These are phyloP conservation scores for Cylindricascospora bacillispora DNA, from an alignment of 1,139 yeast species.

Conservation along the genomic window DNA sequence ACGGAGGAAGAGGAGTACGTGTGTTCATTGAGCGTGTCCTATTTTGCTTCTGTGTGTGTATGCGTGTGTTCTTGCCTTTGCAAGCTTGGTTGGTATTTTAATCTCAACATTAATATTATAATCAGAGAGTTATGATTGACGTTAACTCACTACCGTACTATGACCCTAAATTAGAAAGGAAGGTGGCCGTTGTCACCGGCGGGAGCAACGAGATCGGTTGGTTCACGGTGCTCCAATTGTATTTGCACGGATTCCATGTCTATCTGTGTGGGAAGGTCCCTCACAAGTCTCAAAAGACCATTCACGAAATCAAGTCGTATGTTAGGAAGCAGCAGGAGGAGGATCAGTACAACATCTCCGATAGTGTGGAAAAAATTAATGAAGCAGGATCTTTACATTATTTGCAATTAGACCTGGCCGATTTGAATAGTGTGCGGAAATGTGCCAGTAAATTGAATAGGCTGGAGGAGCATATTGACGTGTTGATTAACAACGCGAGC, in stretches of 20 bases:
- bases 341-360: slow-evolving; percentile 22
- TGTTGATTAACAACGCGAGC: slow-evolving; percentile 71
- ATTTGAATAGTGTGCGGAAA: slow-evolving; percentile 41
- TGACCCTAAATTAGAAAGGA: slow-evolving; percentile 30
- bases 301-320: slow-evolving; percentile 31
- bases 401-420: slow-evolving; percentile 51
- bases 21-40: too few species aligned
- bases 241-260: slow-evolving; percentile 63
- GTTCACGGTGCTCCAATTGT: slow-evolving; percentile 61
- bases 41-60: too few species aligned
- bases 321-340: background rate
- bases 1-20: too few species aligned
- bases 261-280: slow-evolving; percentile 62
- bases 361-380: slow-evolving; percentile 31
- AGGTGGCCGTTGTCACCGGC: slow-evolving; percentile 64
- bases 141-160: slow-evolving; percentile 23
- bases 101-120: too few species aligned
- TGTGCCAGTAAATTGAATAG: slow-evolving; percentile 41
- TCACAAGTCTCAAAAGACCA: slow-evolving; percentile 43
- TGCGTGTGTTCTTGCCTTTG: too few species aligned
- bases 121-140: too few species aligned
- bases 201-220: slow-evolving; percentile 76
- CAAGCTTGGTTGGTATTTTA: too few species aligned
- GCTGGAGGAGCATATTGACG: slow-evolving; percentile 42
- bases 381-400: slow-evolving; percentile 44